A percentile compares a stretch with the other conserved stretches of the same genome.
Conservation (phyloP, 495 filamentous ascomycete species). For the Neurospora sp. region DNA sequence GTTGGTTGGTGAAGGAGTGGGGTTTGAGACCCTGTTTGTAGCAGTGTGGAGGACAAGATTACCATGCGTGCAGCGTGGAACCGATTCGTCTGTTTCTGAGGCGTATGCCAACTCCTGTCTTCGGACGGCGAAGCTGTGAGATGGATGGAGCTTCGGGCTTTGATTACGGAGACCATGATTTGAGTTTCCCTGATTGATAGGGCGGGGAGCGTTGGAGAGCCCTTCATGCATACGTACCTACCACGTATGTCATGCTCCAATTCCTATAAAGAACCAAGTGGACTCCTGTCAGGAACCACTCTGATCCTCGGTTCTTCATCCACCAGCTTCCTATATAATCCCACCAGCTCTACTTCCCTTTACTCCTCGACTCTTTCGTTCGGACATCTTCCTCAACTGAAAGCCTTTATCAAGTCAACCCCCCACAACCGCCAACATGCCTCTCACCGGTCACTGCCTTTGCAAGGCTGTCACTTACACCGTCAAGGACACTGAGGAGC, state of each 20-base stretch:
- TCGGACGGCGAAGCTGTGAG: neutral
- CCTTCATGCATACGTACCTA: neutral
- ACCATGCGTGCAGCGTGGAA: neutral
- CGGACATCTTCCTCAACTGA: neutral
- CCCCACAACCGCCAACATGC: constrained; percentile 37
- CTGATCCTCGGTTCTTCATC: neutral
- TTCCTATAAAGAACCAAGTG: neutral
- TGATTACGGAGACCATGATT: neutral
- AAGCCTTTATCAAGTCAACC: neutral
- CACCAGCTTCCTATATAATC: neutral
- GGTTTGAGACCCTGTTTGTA: neutral
- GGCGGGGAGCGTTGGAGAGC: neutral
- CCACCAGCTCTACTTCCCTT: neutral
- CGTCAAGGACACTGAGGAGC: constrained; percentile 40
- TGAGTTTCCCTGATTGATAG: neutral
- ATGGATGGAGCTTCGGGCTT: neutral
- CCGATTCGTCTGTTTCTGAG: neutral
- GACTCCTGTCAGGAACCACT: neutral
- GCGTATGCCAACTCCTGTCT: neutral
- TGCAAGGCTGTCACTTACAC: constrained; percentile 60
- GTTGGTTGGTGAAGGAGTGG: neutral
- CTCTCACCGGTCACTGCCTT: constrained; percentile 59
- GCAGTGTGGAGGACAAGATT: neutral
- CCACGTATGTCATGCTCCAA: neutral
- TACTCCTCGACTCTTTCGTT: neutral